Conservation (phyloP, 2,329 filamentous ascomycete genomes). For the Scedosporium boydii region DNA sequence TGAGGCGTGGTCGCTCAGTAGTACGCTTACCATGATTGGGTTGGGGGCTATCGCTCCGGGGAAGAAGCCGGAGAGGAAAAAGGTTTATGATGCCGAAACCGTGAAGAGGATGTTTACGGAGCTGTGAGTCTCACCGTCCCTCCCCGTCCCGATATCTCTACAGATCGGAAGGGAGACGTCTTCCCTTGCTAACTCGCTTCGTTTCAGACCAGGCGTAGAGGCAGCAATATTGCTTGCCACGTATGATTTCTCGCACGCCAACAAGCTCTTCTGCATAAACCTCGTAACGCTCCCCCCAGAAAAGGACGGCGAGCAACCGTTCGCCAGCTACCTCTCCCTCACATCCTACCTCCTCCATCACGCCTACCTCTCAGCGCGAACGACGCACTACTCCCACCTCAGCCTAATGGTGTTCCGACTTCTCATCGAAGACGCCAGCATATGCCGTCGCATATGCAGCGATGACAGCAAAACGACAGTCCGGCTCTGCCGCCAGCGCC, state of each 20-base stretch:
- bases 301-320: constrained; percentile 60
- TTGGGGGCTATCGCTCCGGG: constrained; percentile 66
- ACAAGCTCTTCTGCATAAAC: constrained; percentile 89
- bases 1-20: constrained; percentile 77
- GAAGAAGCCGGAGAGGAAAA: constrained; percentile 48
- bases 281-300: constrained; percentile 58
- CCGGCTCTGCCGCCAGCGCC: constrained; percentile 79
- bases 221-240: constrained; percentile 73
- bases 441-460: constrained; percentile 78
- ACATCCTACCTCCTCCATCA: constrained; percentile 92
- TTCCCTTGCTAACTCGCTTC: constrained; percentile 11
- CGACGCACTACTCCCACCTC: constrained; percentile 74
- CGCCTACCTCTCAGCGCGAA: constrained; percentile 71
- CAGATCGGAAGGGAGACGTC: no score
- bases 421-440: constrained; percentile 71
- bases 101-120: constrained; percentile 72
- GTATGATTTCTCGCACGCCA: constrained; percentile 90
- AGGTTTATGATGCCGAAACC: constrained; percentile 62
- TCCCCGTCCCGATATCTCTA: not conserved
- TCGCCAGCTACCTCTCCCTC: constrained; percentile 75
- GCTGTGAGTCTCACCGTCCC: constrained; percentile 47
- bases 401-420: constrained; percentile 79
- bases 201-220: constrained; percentile 62
- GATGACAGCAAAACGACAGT: constrained; percentile 66
- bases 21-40: constrained; percentile 75